Conservation (phyloP, 2,329 filamentous ascomycete species). For the Fusarium virguliforme region DNA sequence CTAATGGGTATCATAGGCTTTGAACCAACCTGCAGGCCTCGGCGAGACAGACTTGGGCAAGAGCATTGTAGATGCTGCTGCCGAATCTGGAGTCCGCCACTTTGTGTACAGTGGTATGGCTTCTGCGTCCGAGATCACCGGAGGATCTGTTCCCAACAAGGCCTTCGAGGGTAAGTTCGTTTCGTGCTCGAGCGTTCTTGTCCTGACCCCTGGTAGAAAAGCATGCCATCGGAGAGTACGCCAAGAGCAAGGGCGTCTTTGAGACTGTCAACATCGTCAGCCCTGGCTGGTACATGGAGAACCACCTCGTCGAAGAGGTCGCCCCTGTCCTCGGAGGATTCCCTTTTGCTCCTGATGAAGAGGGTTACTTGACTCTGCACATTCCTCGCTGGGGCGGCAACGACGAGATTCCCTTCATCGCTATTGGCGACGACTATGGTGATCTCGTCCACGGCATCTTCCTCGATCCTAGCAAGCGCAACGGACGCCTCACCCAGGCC, state of each 20-base stretch:
- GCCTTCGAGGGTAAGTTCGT: conserved; percentile 55
- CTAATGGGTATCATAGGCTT: conserved; percentile 38
- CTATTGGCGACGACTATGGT: conserved; percentile 61
- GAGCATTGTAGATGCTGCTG: conserved; percentile 54
- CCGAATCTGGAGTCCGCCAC: conserved; percentile 54
- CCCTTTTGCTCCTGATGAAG: conserved; percentile 55
- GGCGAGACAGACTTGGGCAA: conserved; percentile 58
- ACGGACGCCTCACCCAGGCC: conserved; percentile 57
- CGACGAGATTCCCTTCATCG: conserved; percentile 57
- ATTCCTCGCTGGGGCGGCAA: conserved; percentile 60
- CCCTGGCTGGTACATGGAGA: conserved; percentile 62
- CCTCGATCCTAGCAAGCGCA: conserved; percentile 58
- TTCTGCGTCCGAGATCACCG: conserved; percentile 54
- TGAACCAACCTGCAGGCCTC: conserved; percentile 49
- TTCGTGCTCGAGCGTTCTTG: fast-evolving
- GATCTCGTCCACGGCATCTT: conserved; percentile 64
- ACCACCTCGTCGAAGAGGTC: conserved; percentile 56
- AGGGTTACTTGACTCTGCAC: conserved; percentile 57
- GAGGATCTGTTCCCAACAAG: conserved; percentile 53
- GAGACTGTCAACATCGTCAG: conserved; percentile 56
- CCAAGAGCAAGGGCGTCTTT: conserved; percentile 54
- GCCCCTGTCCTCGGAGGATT: conserved; percentile 60
- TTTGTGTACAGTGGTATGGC: conserved; percentile 58
- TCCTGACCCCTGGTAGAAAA: conserved; percentile 54
- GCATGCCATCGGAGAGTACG: conserved; percentile 58